These are phyloP conservation scores for Hanseniaspora taiwanica DNA, from an alignment of 805 yeast genomes.

Conservation along the genomic window DNA sequence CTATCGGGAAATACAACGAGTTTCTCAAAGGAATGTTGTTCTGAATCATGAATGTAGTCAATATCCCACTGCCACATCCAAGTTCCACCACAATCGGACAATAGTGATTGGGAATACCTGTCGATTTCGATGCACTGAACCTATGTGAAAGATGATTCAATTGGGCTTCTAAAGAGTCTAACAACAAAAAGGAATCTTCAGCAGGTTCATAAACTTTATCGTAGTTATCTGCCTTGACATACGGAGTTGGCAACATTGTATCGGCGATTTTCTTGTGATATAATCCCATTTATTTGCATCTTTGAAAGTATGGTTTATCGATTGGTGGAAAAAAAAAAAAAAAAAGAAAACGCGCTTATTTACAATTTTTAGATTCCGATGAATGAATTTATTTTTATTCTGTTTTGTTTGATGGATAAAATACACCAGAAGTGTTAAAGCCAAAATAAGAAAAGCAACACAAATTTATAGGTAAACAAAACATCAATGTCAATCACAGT, in stretches of 20 bases:
- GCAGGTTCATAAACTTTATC: constrained; percentile 87
- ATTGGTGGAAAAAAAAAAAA: neutral
- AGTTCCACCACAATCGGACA: constrained; percentile 61
- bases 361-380: too few relatives aligned
- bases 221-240: constrained; percentile 37
- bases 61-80: constrained; percentile 88
- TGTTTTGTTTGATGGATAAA: too few relatives aligned
- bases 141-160: constrained; percentile 7
- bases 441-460: neutral
- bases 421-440: neutral
- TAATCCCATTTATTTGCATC: neutral
- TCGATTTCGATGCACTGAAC: too few relatives aligned
- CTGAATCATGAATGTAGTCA: constrained; percentile 58
- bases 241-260: constrained; percentile 72
- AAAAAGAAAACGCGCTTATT: too few relatives aligned
- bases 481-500: neutral
- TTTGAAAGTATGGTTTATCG: neutral
- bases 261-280: neutral
- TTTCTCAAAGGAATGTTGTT: constrained; percentile 30
- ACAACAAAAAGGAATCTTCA: constrained; percentile 76
- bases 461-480: neutral
- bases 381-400: too few relatives aligned
- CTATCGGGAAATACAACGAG: constrained; percentile 54
- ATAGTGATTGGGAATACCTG: too few relatives aligned
- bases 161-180: constrained; percentile 69